Evolutionary conservation across 2,329 filamentous ascomycete genomes (phyloP), one percentile per base, ranked within the genome.

Genomic region (Cercospora sojina): DNA sequence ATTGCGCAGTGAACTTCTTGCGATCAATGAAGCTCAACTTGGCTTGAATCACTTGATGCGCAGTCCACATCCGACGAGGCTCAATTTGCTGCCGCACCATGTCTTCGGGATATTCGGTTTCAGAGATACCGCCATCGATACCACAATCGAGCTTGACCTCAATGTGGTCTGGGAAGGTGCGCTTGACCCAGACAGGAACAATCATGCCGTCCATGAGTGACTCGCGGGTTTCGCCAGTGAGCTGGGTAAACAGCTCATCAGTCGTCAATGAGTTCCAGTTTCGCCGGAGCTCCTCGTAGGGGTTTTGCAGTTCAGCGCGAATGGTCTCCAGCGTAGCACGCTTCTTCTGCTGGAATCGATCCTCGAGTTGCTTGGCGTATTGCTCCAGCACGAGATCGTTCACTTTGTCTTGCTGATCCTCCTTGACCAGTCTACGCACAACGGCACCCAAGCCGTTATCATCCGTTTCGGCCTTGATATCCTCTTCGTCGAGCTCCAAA

Each of bases 371-470:
- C 75, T 97, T 92, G 0, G 95, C 95, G 75, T 99, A 99, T 78
- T 98, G 93, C 79, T 99, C 95, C 3, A 99, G 84, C 67, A 97
- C 93, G 53, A 99, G 85, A 75, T 99, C 95, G 75, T 98, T 97
- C 76, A 99, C 93, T 75, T 93, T 91, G 74, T 98, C 94, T 73
- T 96, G 92, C 71, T 93, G 91, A 57, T 97, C 92, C 64, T 98
- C 93, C 75, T 92, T 91, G 78, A 99, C 91, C n/a, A 99, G 87
- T 79, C 94, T 96, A 69, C 93, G 90, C 63, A 99, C 92, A 72
- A 98, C 93, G 7, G 94, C 95, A 16, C 91, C 93, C 0, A 91
- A 85, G 0, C 95, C 95, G 70, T 93, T 92, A 75, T 97, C 92
- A 71, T 96, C 92, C 5, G 90, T 91, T 80, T 98, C 93, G 1